Evolutionary conservation across 305 asterid genomes (phyloP).

Genomic region (Coffea humblotiana): DNA sequence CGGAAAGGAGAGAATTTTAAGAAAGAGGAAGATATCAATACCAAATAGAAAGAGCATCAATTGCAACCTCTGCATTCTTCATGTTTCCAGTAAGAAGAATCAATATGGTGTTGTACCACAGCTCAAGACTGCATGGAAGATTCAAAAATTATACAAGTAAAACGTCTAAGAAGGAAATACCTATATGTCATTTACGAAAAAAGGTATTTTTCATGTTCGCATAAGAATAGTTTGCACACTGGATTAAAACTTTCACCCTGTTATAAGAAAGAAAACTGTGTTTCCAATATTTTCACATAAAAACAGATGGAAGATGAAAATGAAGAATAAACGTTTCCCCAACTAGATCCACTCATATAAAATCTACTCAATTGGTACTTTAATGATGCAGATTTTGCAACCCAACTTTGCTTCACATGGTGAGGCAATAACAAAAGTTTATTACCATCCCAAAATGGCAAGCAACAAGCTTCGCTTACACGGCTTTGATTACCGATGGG

Average conservation of each 20-base stretch:
- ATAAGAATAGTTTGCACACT: neutral
- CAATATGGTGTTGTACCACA: constrained; percentile 68
- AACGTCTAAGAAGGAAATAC: neutral
- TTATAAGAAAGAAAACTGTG: no score
- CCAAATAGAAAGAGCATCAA: constrained; percentile 76
- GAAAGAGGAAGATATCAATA: constrained; percentile 14
- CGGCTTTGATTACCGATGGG: neutral
- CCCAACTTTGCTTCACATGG: neutral
- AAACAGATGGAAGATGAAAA: neutral
- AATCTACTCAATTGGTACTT: no score
- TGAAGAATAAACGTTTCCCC: neutral
- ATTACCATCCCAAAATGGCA: neutral
- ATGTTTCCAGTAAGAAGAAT: constrained; percentile 59
- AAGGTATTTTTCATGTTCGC: neutral
- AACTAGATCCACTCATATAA: no score
- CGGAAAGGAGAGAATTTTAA: neutral
- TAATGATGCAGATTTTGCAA: neutral
- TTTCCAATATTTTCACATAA: neutral
- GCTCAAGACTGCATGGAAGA: constrained; percentile 45
- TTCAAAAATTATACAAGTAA: neutral
- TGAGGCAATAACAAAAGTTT: neutral
- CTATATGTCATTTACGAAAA: no score
- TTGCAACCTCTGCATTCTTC: constrained; percentile 53
- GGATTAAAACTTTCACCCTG: no score
- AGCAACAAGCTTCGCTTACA: neutral